Percentiles rank a stretch among this genome's conserved stretches.
phyloP scores from a whole-genome alignment of 148 eudicot genomes.

The Pouteria glomerata region DNA sequence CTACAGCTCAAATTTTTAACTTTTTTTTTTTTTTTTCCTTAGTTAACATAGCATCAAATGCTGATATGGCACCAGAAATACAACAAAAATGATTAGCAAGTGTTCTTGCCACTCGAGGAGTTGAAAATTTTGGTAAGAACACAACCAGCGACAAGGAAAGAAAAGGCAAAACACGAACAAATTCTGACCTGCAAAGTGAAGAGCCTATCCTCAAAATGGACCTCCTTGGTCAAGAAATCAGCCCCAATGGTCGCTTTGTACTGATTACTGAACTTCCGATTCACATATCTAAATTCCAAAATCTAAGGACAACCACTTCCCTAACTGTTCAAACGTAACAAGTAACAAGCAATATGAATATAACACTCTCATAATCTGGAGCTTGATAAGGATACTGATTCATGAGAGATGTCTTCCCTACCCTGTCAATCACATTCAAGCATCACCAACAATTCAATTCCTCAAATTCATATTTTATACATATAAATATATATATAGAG shows the following conservation, averaged over 20 bases:
- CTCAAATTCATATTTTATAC: background rate
- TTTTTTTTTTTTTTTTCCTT: too few species aligned
- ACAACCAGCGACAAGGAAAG: background rate
- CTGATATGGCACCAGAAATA: too few species aligned
- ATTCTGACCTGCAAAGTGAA: conserved; percentile 56
- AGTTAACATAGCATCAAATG: too few species aligned
- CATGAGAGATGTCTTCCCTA: conserved; percentile 73
- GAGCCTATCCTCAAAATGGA: conserved; percentile 56
- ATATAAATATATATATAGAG: background rate
- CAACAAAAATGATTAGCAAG: too few species aligned
- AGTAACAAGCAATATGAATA: background rate
- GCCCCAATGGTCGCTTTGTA: conserved; percentile 71
- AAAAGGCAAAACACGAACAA: background rate
- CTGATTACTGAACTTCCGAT: conserved; percentile 64
- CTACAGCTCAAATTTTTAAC: background rate
- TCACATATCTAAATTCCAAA: conserved; percentile 45
- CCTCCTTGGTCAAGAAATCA: conserved; percentile 67
- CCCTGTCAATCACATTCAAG: conserved; percentile 39
- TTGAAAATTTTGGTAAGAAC: background rate
- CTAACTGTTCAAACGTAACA: background rate
- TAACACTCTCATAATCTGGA: background rate
- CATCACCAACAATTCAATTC: conserved; percentile 2
- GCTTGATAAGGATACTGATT: conserved; percentile 57
- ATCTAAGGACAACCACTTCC: conserved; percentile 21
- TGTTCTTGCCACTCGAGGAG: too few species aligned